Conservation (phyloP, 1,284 basidiomycete genomes). For the Ceratobasidium papillatum region DNA sequence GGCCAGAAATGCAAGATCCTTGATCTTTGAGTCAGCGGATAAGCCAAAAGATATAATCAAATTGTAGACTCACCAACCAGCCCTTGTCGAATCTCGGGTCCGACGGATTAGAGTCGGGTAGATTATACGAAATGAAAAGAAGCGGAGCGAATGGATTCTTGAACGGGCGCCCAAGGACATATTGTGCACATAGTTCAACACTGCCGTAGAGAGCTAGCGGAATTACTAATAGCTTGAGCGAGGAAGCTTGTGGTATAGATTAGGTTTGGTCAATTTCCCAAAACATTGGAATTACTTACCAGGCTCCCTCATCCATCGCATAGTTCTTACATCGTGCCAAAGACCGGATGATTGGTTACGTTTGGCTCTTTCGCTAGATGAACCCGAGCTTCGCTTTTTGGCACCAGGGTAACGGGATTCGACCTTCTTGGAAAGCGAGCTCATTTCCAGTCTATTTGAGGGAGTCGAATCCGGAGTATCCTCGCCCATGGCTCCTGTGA, state of each 20-base stretch:
- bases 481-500: constrained; percentile 7
- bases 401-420: neutral
- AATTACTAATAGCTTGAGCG: constrained; percentile 77
- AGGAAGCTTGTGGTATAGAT: constrained; percentile 45
- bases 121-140: constrained; percentile 77
- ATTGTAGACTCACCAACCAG: constrained; percentile 52
- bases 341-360: neutral
- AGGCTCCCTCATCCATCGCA: constrained; percentile 42
- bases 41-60: neutral
- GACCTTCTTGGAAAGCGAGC: constrained; percentile 7
- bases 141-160: constrained; percentile 81
- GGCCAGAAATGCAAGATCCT: constrained; percentile 83
- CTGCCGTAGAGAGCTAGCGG: constrained; percentile 76
- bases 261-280: neutral
- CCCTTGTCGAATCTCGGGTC: constrained; percentile 80
- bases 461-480: constrained; percentile 5
- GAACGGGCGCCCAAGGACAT: constrained; percentile 50
- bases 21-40: constrained; percentile 21
- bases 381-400: neutral
- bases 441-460: neutral
- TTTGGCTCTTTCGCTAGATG: neutral
- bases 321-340: constrained; percentile 43
- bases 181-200: constrained; percentile 66
- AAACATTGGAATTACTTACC: constrained; percentile 10
- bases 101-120: constrained; percentile 63